Evolutionary conservation across 257 asterid species (phyloP).

Genomic region (Solanum bulbocastanum): DNA sequence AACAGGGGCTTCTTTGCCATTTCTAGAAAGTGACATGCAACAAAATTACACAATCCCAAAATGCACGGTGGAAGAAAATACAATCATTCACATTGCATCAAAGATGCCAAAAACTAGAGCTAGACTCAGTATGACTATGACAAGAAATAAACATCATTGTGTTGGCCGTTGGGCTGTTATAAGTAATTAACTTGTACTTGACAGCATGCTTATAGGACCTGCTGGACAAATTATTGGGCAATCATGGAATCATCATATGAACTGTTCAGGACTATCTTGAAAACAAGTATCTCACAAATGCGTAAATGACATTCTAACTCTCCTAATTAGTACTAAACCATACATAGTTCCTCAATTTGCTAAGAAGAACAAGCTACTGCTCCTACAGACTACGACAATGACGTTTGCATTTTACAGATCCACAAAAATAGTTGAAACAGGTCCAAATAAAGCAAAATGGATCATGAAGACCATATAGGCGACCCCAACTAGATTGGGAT

Average conservation of each 20-base stretch:
- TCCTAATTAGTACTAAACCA: not conserved
- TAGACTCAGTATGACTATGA: not conserved
- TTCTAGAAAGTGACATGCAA: not conserved
- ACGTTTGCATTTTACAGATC: not conserved
- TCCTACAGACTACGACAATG: not conserved
- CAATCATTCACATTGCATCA: not conserved
- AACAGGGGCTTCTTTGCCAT: not conserved
- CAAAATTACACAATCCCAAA: not conserved
- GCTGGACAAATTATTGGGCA: not conserved
- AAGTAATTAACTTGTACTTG: not conserved
- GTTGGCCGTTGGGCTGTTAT: not conserved
- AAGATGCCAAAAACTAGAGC: not conserved
- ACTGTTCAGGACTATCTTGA: not conserved
- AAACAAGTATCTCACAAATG: not conserved
- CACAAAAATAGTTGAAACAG: not conserved
- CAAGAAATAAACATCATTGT: not conserved
- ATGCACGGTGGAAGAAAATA: not conserved
- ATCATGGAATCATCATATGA: not conserved
- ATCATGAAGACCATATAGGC: not conserved
- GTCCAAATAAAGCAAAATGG: not conserved
- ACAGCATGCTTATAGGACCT: not conserved
- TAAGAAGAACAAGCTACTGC: not conserved
- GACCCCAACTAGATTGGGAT: not conserved
- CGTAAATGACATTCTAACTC: not conserved
- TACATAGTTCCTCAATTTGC: not conserved